Conservation (phyloP, 2,329 filamentous ascomycete genomes). For the Dactylellina haptotyla region DNA sequence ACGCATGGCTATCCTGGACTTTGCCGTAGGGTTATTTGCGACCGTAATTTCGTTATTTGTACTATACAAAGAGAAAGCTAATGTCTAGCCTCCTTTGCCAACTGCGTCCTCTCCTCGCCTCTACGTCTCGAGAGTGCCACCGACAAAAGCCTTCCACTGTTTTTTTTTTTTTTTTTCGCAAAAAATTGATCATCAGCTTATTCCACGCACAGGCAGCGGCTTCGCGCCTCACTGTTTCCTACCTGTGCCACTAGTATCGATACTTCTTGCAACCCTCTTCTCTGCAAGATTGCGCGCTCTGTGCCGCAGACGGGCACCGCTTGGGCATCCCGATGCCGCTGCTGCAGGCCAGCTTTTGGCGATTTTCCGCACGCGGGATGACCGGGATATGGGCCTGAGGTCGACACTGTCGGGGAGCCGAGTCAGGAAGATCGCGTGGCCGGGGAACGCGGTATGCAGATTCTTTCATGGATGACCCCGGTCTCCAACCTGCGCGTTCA, state of each 20-base stretch:
- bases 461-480: slow-evolving; percentile 41
- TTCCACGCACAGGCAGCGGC: not conserved
- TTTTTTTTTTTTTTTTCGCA: too few species aligned
- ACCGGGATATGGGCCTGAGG: slow-evolving; percentile 20
- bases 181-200: too few species aligned
- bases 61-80: too few species aligned
- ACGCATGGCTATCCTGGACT: too few species aligned
- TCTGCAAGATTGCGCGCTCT: slow-evolving; percentile 30
- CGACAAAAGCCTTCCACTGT: too few species aligned
- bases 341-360: slow-evolving; percentile 5
- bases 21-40: too few species aligned
- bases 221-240: not conserved
- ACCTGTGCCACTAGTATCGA: not conserved
- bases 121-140: too few species aligned
- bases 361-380: slow-evolving; percentile 30
- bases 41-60: too few species aligned
- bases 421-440: not conserved
- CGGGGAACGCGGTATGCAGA: slow-evolving; percentile 32
- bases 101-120: too few species aligned
- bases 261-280: not conserved
- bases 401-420: slow-evolving; percentile 20
- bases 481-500: slow-evolving; percentile 5
- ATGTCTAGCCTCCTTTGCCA: too few species aligned
- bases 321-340: slow-evolving; percentile 49
- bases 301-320: slow-evolving; percentile 9